phyloP scores from a whole-genome alignment of 202 grass and related monocot genomes.

The Cymbopogon flexuosus region DNA sequence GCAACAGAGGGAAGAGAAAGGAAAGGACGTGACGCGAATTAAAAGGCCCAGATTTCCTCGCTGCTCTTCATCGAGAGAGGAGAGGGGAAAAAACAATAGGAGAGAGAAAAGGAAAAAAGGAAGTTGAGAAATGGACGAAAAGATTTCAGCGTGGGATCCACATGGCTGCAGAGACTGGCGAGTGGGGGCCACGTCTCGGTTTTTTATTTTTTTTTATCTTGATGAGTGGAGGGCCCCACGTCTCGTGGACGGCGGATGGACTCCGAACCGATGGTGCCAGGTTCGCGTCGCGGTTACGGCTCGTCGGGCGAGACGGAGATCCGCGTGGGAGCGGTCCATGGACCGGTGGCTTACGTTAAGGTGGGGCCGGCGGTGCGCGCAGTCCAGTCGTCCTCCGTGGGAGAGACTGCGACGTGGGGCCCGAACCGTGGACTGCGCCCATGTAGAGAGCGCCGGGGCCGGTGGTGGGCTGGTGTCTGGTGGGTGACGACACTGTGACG shows the following conservation, averaged over 20 bases:
- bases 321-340: slow-evolving; percentile 1
- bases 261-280: neutral
- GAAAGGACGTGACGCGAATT: slow-evolving; percentile 14
- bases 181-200: neutral
- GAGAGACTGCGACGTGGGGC: neutral
- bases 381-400: no score
- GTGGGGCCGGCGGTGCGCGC: neutral
- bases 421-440: neutral
- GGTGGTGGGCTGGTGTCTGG: neutral
- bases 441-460: neutral
- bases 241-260: neutral
- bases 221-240: neutral
- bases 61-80: neutral
- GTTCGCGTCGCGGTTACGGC: slow-evolving; percentile 30
- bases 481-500: slow-evolving; percentile 2
- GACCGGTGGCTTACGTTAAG: neutral
- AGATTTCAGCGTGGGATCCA: neutral
- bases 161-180: neutral
- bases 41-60: slow-evolving; percentile 14
- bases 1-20: slow-evolving; percentile 4
- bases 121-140: slow-evolving; percentile 12
- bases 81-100: neutral
- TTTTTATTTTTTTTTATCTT: no score
- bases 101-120: neutral
- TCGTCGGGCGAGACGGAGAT: neutral